Evolutionary conservation across 2,329 filamentous ascomycete genomes (phyloP), one percentile per base, ranked within the genome.

Genomic region (Penicillium sp.): DNA sequence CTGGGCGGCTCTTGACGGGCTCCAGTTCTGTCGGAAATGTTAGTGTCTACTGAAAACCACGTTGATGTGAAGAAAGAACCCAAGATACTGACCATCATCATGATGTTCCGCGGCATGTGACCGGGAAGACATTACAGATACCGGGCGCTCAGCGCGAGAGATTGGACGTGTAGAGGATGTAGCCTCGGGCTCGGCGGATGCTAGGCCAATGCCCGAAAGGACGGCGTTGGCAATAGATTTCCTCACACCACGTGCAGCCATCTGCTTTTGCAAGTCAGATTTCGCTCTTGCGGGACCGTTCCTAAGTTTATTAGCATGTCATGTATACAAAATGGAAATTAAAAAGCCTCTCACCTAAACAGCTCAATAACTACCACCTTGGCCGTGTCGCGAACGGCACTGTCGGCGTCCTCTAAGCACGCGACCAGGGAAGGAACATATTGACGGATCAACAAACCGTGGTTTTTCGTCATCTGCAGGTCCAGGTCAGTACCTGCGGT

Each of bases 331-430:
- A 12, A n/a, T n/a, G 18, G 50, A 30, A n/a, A 30, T 9, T 8
- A 34, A 29, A 29, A 18, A 28, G 61, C 73, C 22, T 35, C 47
- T 16, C n/a, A 89, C 86, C 79, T 81, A 72, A 96, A 96, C 28
- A 97, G 79, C 56, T 93, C 88, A 52, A 96, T 87, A 41, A 96
- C 84, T 1, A 88, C 87, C 47, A 77, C 76, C 73, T 93, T 95
- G 54, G 91, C 89, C 31, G 82, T 80, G 63, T 95, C 90, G 67
- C 92, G 83, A 56, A 96, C 90, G 70, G 83, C 85, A 41, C 87
- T 86, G 67, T 95, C 92, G 9, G 90, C 87, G 68, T 96, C 91
- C 71, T 96, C 92, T 35, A 96, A 79, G 58, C 93, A 80, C 46
- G 89, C 86, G 74, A 96, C 92, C 34, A 96, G 78, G 10, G 80